Conservation (phyloP, 352 stramenopile species). For the Phytopythium boreale region DNA sequence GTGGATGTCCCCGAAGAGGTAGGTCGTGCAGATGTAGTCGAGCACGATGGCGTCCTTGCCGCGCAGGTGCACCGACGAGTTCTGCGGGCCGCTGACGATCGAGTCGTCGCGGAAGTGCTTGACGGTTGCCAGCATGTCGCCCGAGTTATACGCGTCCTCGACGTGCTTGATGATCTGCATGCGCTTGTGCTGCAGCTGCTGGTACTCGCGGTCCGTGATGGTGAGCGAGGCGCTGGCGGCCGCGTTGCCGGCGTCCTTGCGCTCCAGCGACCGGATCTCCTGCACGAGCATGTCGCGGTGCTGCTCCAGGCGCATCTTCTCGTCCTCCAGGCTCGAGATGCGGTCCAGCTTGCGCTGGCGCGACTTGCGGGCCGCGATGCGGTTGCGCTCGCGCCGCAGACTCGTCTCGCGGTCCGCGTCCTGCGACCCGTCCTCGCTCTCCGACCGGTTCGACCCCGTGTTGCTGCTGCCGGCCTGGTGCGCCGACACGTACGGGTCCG, state of each 20-base stretch:
- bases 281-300: slow-evolving; percentile 85
- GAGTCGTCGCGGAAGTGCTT: slow-evolving; percentile 86
- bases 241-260: slow-evolving; percentile 57
- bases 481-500: slow-evolving; percentile 55
- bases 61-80: slow-evolving; percentile 78
- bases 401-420: slow-evolving; percentile 66
- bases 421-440: slow-evolving; percentile 63
- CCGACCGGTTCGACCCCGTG: slow-evolving; percentile 67
- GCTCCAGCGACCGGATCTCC: slow-evolving; percentile 81
- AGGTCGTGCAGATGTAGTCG: slow-evolving; percentile 86
- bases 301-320: slow-evolving; percentile 85
- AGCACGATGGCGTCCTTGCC: slow-evolving; percentile 82
- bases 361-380: slow-evolving; percentile 79
- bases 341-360: slow-evolving; percentile 83
- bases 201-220: slow-evolving; percentile 80
- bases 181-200: slow-evolving; percentile 68
- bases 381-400: slow-evolving; percentile 78
- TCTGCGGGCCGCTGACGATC: slow-evolving; percentile 83
- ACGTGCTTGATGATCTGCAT: slow-evolving; percentile 80
- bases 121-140: slow-evolving; percentile 72
- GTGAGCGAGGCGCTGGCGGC: slow-evolving; percentile 49
- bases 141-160: slow-evolving; percentile 77
- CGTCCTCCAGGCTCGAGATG: slow-evolving; percentile 85
- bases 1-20: slow-evolving; percentile 73
- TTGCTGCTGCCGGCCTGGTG: slow-evolving; percentile 36